A percentile compares a stretch with the other conserved stretches of the same genome.
These are phyloP conservation scores for Sarocladiaceae sp. DNA, from an alignment of 2,329 filamentous ascomycete genomes.

Conservation along the genomic window DNA sequence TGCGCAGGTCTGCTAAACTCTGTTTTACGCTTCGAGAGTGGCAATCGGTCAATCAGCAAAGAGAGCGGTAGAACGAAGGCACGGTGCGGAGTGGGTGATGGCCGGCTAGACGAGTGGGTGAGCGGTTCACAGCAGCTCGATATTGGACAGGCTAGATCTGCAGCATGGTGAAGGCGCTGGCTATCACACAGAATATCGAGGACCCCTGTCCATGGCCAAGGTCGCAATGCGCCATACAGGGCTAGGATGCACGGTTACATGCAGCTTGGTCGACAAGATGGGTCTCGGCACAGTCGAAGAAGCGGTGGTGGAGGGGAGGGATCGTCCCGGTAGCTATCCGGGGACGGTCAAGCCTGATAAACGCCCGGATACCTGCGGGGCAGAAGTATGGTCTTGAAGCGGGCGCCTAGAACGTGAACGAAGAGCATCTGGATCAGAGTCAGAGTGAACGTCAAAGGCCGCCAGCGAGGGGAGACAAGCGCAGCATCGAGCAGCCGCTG, in stretches of 20 bases:
- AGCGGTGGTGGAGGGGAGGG: constrained; percentile 1
- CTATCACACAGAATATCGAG: constrained; percentile 5
- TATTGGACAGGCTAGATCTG: constrained; percentile 8
- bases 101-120: constrained; percentile 2
- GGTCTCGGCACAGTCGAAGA: background rate
- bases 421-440: background rate
- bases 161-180: constrained; percentile 7
- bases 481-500: no score
- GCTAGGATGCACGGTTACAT: background rate
- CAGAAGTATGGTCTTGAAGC: background rate
- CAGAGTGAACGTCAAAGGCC: no score
- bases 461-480: no score
- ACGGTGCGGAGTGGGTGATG: background rate
- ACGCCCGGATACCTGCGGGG: background rate
- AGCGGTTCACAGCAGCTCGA: constrained; percentile 6
- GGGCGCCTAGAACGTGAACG: no score
- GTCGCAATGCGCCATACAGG: background rate
- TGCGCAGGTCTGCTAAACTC: background rate
- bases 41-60: background rate
- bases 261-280: constrained; percentile 1
- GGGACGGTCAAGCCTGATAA: background rate
- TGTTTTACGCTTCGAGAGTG: background rate
- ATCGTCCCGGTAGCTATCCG: constrained; percentile 5
- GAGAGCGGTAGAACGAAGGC: constrained; percentile 2
- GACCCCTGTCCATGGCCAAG: background rate